Evolutionary conservation across 2,329 filamentous ascomycete genomes (phyloP), one percentile per base, ranked within the genome.

Genomic region (Ophiostoma sp.): DNA sequence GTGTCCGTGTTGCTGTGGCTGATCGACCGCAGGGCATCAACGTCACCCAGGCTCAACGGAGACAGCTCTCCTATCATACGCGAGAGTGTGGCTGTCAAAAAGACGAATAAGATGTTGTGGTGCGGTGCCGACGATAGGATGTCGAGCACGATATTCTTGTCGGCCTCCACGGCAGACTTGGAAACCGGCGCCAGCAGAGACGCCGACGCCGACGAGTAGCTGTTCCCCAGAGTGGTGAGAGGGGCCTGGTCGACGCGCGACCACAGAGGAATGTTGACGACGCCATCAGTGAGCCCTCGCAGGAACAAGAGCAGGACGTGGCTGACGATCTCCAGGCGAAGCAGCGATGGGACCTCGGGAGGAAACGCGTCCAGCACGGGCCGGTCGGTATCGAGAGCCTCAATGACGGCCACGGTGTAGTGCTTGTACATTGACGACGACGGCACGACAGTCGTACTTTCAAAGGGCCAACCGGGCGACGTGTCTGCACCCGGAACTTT

Each of bases 91-190:
- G 91, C 88, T 0, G 89, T 92, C 16, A 97, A 80, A 72, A 97
- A 93, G 2, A 96, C 90, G 74, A 97, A 96, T 0, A 90, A 90
- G 68, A 97, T 93, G 75, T 92, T 95, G 78, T 96, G 90, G 65
- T 89, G 89, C 0, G 92, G 90, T 0, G 86, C 84, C 1, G 84
- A 81, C 0, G 89, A 85, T 2, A 97, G 83, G 2, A 89, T 84
- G 72, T 97, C 93, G 5, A 97, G 85, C 1, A 95, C 76, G 3
- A 78, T 75, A 0, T 77, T 78, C 74, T 84, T 86, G 72, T 81
- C 78, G 49, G 84, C 78, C 27, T 84, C 79, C 12, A 72, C 69
- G 1, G 71, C 16, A 0, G 73, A 64, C 18, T 70, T 64, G 18
- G 42, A 14, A 2, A 27, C 63, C 4, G 63, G 63, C 42, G 63